Evolutionary conservation across 1,284 basidiomycete species (phyloP), one percentile per base, ranked within the genome.

Genomic region (Cryptococcus amylolentus): DNA sequence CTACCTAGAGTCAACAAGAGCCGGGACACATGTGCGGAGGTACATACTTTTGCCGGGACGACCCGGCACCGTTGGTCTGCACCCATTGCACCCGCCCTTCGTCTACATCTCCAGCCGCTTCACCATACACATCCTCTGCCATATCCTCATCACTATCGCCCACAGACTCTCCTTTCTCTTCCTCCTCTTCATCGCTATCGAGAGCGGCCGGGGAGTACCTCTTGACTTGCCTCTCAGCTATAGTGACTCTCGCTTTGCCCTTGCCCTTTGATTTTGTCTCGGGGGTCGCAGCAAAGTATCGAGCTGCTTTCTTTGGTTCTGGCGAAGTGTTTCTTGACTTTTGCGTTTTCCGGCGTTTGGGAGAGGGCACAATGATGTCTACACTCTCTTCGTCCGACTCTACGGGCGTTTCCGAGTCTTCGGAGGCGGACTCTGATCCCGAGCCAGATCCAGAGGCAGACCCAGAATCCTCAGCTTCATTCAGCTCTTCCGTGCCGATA

Each of bases 151-250:
- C 61, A 46, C 58, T 54, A 8, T 48, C 52, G 10, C 48, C 52
- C 2, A 45, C 56, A 9, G 52, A 54, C 4, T 44, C 42, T 23
- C 56, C 66, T 10, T 50, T 61, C 20, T 51, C 60, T 13, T 60
- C 64, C 2, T 63, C 62, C 0, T 48, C 53, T 10, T 44, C 60
- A 13, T 45, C 51, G 44, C 49, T 58, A 9, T 56, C 64, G 0
- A 69, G 68, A 0, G 64, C 67, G 42, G 68, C 66, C 13, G 70
- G 70, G 13, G 72, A 74, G 51, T 68, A 71, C 42, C 57, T 52
- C 41, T 49, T 45, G n/a, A 42, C 46, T 18, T 51, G 48, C 27
- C 48, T 52, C 41, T 42, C 41, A 4, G 41, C 41, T 13, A 42
- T 9, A 9, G 41, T 5, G 6, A 35, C 7, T 3, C 31, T 35